A percentile compares a stretch with the other conserved stretches of the same genome.
phyloP scores from a whole-genome alignment of 768 basidiomycete species.

The Gloeostereum incarnatum region DNA sequence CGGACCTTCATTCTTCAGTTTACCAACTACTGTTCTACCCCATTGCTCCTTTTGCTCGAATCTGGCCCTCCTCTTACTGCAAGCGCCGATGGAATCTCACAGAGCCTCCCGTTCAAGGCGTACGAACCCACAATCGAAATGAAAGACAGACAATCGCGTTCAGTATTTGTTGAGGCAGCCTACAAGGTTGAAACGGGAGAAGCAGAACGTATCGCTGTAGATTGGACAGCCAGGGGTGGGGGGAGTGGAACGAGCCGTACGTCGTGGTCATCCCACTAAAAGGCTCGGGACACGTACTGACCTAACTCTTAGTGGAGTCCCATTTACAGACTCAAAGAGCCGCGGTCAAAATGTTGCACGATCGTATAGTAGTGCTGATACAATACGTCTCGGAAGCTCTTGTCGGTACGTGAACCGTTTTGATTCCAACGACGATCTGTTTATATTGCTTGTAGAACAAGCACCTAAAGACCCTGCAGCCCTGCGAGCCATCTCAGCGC shows the following conservation, averaged over 20 bases:
- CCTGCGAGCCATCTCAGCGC: slow-evolving; percentile 75
- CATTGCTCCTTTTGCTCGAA: slow-evolving; percentile 74
- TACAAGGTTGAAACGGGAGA: slow-evolving; percentile 96
- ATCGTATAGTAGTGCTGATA: slow-evolving; percentile 80
- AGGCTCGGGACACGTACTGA: neutral
- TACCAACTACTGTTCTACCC: slow-evolving; percentile 76
- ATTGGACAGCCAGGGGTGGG: slow-evolving; percentile 86
- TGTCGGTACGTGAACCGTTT: slow-evolving; percentile 43
- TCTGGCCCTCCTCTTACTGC: slow-evolving; percentile 38
- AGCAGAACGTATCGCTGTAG: slow-evolving; percentile 97
- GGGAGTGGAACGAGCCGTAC: slow-evolving; percentile 73
- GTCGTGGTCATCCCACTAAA: slow-evolving; percentile 17
- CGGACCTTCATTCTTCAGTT: slow-evolving; percentile 41
- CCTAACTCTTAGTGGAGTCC: slow-evolving; percentile 59
- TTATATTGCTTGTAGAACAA: slow-evolving; percentile 35
- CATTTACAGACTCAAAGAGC: slow-evolving; percentile 88
- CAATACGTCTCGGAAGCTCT: slow-evolving; percentile 76
- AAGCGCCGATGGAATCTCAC: slow-evolving; percentile 45
- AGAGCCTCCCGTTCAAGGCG: slow-evolving; percentile 84
- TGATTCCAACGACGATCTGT: neutral
- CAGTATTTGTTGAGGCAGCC: slow-evolving; percentile 75
- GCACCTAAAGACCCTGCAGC: slow-evolving; percentile 72
- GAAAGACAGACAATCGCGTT: slow-evolving; percentile 63
- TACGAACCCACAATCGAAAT: slow-evolving; percentile 90
- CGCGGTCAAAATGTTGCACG: slow-evolving; percentile 94